Evolutionary conservation across 202 grass and related monocot species (phyloP).

Genomic region (Panicum virgatum): DNA sequence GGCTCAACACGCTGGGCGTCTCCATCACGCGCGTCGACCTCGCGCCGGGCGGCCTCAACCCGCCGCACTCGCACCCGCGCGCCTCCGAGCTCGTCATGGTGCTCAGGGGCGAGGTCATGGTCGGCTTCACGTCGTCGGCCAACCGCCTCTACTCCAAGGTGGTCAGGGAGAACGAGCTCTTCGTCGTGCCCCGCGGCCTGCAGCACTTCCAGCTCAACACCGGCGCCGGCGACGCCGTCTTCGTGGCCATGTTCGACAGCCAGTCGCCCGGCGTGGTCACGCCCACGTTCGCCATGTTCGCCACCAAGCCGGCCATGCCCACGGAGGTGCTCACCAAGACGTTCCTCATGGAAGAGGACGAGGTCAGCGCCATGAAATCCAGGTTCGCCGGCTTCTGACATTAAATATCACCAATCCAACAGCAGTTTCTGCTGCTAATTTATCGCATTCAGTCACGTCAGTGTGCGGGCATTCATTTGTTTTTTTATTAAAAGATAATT

Average conservation of each 20-base stretch:
- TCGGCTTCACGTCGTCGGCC: slow-evolving; percentile 45
- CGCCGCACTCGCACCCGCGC: slow-evolving; percentile 65
- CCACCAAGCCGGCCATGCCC: slow-evolving; percentile 49
- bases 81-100: slow-evolving; percentile 65
- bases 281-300: slow-evolving; percentile 49
- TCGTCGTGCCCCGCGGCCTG: slow-evolving; percentile 51
- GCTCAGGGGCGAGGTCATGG: slow-evolving; percentile 52
- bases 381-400: slow-evolving; percentile 49
- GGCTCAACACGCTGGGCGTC: slow-evolving; percentile 69
- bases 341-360: slow-evolving; percentile 51
- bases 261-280: slow-evolving; percentile 46
- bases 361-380: slow-evolving; percentile 41
- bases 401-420: neutral
- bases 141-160: slow-evolving; percentile 57
- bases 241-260: slow-evolving; percentile 55
- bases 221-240: slow-evolving; percentile 36
- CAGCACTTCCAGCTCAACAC: slow-evolving; percentile 70
- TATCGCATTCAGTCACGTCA: neutral
- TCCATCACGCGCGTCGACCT: slow-evolving; percentile 64
- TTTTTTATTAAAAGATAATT: neutral
- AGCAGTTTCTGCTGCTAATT: neutral
- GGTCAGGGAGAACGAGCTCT: slow-evolving; percentile 49
- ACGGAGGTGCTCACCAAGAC: slow-evolving; percentile 65
- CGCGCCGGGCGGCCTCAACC: slow-evolving; percentile 57
- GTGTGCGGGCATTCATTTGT: neutral